Evolutionary conservation across 805 yeast species (phyloP).

Genomic region (Wickerhamiella vanderwaltii): DNA sequence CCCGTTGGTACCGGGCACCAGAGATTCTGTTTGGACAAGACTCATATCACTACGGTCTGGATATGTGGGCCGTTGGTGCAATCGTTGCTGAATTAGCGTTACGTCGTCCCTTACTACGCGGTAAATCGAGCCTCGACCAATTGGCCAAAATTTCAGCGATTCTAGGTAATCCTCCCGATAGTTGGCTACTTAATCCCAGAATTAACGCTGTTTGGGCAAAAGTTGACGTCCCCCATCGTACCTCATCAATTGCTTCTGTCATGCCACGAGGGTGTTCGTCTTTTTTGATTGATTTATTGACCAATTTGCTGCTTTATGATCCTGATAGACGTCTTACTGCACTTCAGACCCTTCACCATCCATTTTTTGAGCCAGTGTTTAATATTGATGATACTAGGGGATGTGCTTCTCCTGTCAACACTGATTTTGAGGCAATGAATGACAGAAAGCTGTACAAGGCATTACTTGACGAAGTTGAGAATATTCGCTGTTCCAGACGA

Average conservation of each 20-base stretch:
- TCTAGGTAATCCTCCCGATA: slow-evolving; percentile 53
- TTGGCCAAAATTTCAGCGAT: slow-evolving; percentile 52
- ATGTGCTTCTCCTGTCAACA: slow-evolving; percentile 44
- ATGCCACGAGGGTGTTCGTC: slow-evolving; percentile 13
- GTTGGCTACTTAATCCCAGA: background rate
- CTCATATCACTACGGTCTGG: slow-evolving; percentile 37
- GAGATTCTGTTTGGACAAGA: slow-evolving; percentile 47
- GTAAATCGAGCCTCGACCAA: slow-evolving; percentile 61
- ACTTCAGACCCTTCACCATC: slow-evolving; percentile 44
- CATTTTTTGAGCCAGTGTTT: slow-evolving; percentile 43
- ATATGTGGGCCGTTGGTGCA: slow-evolving; percentile 92
- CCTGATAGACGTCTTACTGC: slow-evolving; percentile 43
- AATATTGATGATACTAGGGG: slow-evolving; percentile 44
- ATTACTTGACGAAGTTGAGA: slow-evolving; percentile 2
- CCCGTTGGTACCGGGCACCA: slow-evolving; percentile 94
- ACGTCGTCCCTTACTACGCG: slow-evolving; percentile 67
- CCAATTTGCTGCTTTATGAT: slow-evolving; percentile 52
- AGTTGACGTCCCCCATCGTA: background rate
- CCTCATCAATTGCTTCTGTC: slow-evolving; percentile 5
- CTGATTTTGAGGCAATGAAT: slow-evolving; percentile 44
- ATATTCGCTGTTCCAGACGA: background rate
- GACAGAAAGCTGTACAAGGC: slow-evolving; percentile 6
- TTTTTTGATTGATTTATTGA: slow-evolving; percentile 34
- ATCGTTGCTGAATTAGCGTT: slow-evolving; percentile 77
- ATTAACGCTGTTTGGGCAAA: background rate